A percentile compares a stretch with the other conserved stretches of the same genome.
phyloP scores from a whole-genome alignment of 1,284 basidiomycete genomes.

The Tylopilus sp. region DNA sequence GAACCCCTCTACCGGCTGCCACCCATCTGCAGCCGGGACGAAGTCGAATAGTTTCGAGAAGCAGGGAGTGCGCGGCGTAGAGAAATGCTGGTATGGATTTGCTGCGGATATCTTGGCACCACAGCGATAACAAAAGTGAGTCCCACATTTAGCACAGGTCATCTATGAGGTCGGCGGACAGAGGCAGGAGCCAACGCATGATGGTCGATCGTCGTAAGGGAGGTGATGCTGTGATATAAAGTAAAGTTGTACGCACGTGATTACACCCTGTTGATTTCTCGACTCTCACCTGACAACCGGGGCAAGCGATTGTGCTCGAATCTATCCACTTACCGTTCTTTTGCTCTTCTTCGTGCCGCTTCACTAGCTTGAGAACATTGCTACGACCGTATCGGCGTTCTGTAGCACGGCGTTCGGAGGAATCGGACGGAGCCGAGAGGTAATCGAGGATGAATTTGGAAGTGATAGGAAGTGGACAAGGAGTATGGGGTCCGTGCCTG shows the following conservation, averaged over 20 bases:
- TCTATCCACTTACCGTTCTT: slow-evolving; percentile 64
- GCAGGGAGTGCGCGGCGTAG: slow-evolving; percentile 49
- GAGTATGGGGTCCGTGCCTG: slow-evolving; percentile 71
- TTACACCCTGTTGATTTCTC: slow-evolving; percentile 76
- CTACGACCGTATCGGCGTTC: slow-evolving; percentile 61
- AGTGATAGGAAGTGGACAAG: slow-evolving; percentile 60
- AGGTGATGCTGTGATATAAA: neutral
- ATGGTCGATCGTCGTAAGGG: neutral
- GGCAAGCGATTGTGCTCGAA: slow-evolving; percentile 62
- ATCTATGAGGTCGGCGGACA: slow-evolving; percentile 43
- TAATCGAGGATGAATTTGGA: slow-evolving; percentile 63
- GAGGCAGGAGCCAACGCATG: neutral
- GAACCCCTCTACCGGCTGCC: slow-evolving; percentile 51
- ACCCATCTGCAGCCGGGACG: slow-evolving; percentile 42
- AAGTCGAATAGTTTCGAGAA: slow-evolving; percentile 67
- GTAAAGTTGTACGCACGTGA: slow-evolving; percentile 48
- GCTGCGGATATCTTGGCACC: slow-evolving; percentile 46
- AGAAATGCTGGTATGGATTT: slow-evolving; percentile 72
- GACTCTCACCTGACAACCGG: slow-evolving; percentile 63
- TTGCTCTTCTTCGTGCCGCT: slow-evolving; percentile 60
- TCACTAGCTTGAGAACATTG: slow-evolving; percentile 55
- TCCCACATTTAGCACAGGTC: slow-evolving; percentile 63
- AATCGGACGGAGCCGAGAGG: slow-evolving; percentile 48
- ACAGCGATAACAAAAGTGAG: slow-evolving; percentile 80
- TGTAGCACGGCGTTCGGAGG: slow-evolving; percentile 43